phyloP scores from a whole-genome alignment of 306 rosid species.

The Morella rubra region DNA sequence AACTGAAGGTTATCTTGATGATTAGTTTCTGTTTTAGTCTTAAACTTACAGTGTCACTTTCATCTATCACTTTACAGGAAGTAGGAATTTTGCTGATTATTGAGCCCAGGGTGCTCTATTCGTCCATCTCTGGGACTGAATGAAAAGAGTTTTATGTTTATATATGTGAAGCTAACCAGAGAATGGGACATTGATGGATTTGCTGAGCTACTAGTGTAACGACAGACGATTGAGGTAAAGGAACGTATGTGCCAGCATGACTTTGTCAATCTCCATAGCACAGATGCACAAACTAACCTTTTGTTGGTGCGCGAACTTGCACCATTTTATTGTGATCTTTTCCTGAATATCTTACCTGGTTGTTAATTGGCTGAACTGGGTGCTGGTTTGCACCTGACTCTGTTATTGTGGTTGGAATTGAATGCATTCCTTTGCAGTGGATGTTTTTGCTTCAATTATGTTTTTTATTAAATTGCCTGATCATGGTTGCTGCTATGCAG shows the following conservation, averaged over 20 bases:
- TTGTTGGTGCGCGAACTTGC: neutral
- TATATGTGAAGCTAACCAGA: neutral
- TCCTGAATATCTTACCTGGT: neutral
- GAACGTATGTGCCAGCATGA: neutral
- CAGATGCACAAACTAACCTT: neutral
- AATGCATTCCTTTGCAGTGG: neutral
- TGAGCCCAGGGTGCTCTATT: neutral
- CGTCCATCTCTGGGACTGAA: neutral
- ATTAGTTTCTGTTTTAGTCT: constrained; percentile 1
- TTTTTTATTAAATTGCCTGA: neutral
- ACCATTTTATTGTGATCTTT: neutral
- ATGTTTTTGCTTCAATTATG: neutral
- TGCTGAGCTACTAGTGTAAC: neutral
- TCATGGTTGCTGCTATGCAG: neutral
- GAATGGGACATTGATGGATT: neutral
- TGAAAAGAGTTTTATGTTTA: neutral
- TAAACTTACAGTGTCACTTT: neutral
- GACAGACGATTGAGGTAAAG: constrained; percentile 5
- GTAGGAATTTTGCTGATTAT: neutral
- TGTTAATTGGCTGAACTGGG: neutral
- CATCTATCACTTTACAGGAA: constrained; percentile 1
- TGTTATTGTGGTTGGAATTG: neutral
- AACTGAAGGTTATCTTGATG: neutral
- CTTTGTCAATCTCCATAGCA: neutral
- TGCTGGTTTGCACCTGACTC: neutral